A percentile compares a stretch with the other conserved stretches of the same genome.
These are phyloP conservation scores for Apophysomyces variabilis DNA, from an alignment of 371 early-diverging fungal genomes.

Conservation along the genomic window DNA sequence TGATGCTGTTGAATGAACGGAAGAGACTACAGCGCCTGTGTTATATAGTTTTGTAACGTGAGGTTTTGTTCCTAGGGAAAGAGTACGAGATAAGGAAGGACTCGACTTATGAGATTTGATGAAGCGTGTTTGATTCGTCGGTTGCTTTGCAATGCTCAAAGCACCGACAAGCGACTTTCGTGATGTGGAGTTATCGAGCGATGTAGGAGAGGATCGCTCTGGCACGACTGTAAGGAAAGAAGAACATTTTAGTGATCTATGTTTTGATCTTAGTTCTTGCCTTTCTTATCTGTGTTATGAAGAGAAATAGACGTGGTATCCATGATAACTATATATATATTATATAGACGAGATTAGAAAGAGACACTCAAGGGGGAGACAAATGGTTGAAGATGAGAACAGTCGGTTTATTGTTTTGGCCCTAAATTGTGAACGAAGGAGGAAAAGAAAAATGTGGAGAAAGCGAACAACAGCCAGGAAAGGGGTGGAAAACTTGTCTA, in stretches of 20 bases:
- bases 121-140: slow-evolving; percentile 6
- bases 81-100: slow-evolving; percentile 26
- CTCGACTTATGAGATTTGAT: slow-evolving; percentile 29
- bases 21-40: slow-evolving; percentile 23
- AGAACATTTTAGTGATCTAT: neutral
- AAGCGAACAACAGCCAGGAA: neutral
- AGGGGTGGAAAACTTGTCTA: slow-evolving; percentile 7
- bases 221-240: neutral
- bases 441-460: slow-evolving; percentile 7
- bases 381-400: slow-evolving; percentile 8
- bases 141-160: slow-evolving; percentile 11
- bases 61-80: slow-evolving; percentile 24
- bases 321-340: slow-evolving; percentile 6
- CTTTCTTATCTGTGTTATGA: neutral
- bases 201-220: slow-evolving; percentile 1
- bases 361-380: slow-evolving; percentile 8
- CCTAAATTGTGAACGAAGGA: slow-evolving; percentile 1
- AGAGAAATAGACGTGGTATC: slow-evolving; percentile 2
- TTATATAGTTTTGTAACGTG: slow-evolving; percentile 35
- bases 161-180: slow-evolving; percentile 11
- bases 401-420: slow-evolving; percentile 3
- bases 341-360: slow-evolving; percentile 9
- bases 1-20: slow-evolving; percentile 7
- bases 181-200: slow-evolving; percentile 2
- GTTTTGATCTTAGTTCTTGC: neutral